Evolutionary conservation across 2,329 filamentous ascomycete genomes (phyloP).

Genomic region (Verticillium nonalfalfae): DNA sequence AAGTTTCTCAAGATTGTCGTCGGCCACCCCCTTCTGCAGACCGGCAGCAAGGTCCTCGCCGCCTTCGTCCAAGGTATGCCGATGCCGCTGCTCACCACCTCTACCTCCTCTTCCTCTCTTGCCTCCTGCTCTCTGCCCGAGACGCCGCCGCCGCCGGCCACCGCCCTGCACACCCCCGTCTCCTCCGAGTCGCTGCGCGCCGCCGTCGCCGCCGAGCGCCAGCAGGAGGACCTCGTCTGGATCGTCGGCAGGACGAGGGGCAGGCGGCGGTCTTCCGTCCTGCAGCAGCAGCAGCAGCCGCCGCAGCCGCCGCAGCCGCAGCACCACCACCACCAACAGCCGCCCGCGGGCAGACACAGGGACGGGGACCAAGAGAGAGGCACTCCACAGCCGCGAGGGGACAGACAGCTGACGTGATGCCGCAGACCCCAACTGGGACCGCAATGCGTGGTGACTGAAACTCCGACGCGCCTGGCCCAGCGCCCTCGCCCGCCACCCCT

Average conservation of each 20-base stretch:
- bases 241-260: constrained; percentile 1
- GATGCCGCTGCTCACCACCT: constrained; percentile 18
- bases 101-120: constrained; percentile 3
- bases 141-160: background rate
- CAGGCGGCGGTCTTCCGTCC: background rate
- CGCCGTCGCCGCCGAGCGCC: constrained; percentile 1
- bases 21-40: constrained; percentile 92
- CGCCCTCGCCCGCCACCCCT: background rate
- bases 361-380: background rate
- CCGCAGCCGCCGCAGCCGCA: background rate
- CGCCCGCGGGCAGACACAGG: too few species aligned
- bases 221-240: constrained; percentile 1
- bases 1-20: constrained; percentile 97
- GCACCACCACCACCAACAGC: background rate
- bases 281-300: background rate
- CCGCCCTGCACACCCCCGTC: background rate
- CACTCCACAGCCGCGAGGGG: background rate
- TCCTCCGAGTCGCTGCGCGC: constrained; percentile 2
- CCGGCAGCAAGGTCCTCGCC: constrained; percentile 91
- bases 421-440: constrained; percentile 81
- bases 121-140: background rate
- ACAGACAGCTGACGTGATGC: constrained; percentile 1
- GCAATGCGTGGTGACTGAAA: constrained; percentile 69
- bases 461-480: constrained; percentile 9
- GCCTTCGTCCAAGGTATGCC: constrained; percentile 86